Percentiles rank a stretch among this genome's conserved stretches.
phyloP scores from a whole-genome alignment of 768 basidiomycete genomes.

The Boletus insuetus region DNA sequence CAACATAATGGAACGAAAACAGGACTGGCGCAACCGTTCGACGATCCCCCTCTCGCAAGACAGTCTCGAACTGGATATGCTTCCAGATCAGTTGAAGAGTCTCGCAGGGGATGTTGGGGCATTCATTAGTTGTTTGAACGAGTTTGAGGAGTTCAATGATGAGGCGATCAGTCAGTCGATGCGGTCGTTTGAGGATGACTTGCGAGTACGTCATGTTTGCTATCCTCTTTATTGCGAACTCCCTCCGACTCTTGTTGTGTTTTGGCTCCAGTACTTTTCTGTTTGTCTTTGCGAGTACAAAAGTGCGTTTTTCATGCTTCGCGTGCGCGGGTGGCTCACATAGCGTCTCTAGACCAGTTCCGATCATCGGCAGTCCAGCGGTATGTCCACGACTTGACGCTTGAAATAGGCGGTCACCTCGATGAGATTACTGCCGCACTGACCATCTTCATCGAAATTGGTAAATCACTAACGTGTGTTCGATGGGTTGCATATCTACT shows the following conservation, averaged over 20 bases:
- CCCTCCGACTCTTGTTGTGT: neutral
- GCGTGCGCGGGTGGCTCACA: neutral
- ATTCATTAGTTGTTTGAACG: slow-evolving; percentile 47
- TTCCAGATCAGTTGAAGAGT: slow-evolving; percentile 43
- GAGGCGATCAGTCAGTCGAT: slow-evolving; percentile 49
- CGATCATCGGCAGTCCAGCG: slow-evolving; percentile 48
- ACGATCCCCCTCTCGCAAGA: slow-evolving; percentile 36
- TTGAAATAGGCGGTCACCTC: slow-evolving; percentile 50
- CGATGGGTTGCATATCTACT: neutral
- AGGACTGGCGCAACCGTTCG: slow-evolving; percentile 33
- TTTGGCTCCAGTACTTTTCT: slow-evolving; percentile 44
- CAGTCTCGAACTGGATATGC: slow-evolving; percentile 43
- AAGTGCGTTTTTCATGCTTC: slow-evolving; percentile 23
- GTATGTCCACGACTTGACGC: slow-evolving; percentile 47
- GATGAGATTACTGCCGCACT: slow-evolving; percentile 47
- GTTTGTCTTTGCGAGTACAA: slow-evolving; percentile 45
- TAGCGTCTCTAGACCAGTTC: slow-evolving; percentile 41
- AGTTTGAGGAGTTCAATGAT: slow-evolving; percentile 55
- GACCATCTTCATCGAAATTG: slow-evolving; percentile 50
- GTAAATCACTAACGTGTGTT: slow-evolving; percentile 25
- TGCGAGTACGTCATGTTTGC: slow-evolving; percentile 34
- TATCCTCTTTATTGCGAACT: neutral
- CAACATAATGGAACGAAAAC: slow-evolving; percentile 29
- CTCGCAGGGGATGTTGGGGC: slow-evolving; percentile 47
- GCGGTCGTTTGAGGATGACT: slow-evolving; percentile 44